Percentiles rank a stretch among this genome's conserved stretches.
phyloP scores from a whole-genome alignment of 1,139 yeast species.

The Geotrichum cucujoidarum region DNA sequence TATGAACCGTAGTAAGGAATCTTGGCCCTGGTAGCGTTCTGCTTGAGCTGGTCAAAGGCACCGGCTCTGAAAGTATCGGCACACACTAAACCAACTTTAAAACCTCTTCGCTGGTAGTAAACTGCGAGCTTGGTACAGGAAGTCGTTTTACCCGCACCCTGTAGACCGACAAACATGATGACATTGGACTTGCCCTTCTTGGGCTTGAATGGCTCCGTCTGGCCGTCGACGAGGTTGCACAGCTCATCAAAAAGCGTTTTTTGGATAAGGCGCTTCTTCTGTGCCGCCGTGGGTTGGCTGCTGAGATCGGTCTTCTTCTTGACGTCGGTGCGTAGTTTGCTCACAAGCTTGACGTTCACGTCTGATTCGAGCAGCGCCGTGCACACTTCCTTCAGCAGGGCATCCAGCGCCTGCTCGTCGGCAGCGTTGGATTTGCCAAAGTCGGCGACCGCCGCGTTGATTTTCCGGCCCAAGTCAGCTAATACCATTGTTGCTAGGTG shows the following conservation, averaged over 20 bases:
- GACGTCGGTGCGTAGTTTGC: conserved; percentile 68
- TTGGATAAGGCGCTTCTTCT: conserved; percentile 73
- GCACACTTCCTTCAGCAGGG: conserved; percentile 79
- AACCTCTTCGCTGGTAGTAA: conserved; percentile 88
- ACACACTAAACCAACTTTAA: conserved; percentile 93
- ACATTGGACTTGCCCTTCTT: conserved; percentile 69
- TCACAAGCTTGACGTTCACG: conserved; percentile 82
- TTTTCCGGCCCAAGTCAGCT: conserved; percentile 87
- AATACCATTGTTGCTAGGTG: conserved; percentile 78
- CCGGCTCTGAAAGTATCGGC: conserved; percentile 99
- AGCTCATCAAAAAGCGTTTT: conserved; percentile 92
- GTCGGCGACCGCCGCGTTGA: conserved; percentile 68
- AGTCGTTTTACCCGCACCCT: conserved; percentile 98
- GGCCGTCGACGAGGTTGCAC: conserved; percentile 72
- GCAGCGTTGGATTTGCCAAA: conserved; percentile 60
- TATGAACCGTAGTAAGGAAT: conserved; percentile 95
- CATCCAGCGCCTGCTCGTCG: conserved; percentile 57
- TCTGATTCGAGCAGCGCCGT: conserved; percentile 88
- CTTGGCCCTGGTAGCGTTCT: conserved; percentile 91
- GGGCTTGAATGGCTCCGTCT: conserved; percentile 66
- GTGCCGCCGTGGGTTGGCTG: conserved; percentile 47
- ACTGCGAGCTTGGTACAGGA: conserved; percentile 96
- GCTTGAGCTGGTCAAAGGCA: conserved; percentile 97
- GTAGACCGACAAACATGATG: conserved; percentile 96
- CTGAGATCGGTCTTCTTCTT: conserved; percentile 52